Evolutionary conservation across 2,329 filamentous ascomycete genomes (phyloP).

Genomic region (Aspergillus cejpii): DNA sequence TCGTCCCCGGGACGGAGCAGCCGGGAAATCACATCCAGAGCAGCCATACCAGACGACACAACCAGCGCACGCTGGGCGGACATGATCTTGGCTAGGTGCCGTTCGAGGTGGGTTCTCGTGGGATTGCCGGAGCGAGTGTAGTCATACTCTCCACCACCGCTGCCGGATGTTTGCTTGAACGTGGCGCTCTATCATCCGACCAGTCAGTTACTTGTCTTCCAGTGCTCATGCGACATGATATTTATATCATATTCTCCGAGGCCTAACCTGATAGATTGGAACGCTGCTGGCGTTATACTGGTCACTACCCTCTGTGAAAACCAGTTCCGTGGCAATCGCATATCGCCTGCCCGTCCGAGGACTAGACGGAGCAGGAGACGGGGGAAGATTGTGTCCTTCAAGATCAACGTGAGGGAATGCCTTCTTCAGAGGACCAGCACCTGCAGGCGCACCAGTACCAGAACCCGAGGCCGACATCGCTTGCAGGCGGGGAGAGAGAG

Average conservation of each 20-base stretch:
- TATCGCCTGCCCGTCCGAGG: conserved; percentile 82
- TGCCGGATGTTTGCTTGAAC: conserved; percentile 84
- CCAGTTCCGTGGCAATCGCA: conserved; percentile 88
- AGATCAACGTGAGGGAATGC: conserved; percentile 61
- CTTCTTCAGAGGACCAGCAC: conserved; percentile 39
- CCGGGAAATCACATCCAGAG: conserved; percentile 90
- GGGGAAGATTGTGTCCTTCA: conserved; percentile 77
- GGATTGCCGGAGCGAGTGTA: conserved; percentile 98
- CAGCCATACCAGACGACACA: conserved; percentile 95
- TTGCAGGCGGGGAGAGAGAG: conserved; percentile 19
- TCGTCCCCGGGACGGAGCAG: conserved; percentile 88
- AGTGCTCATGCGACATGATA: no score
- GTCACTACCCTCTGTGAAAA: conserved; percentile 92
- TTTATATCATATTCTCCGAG: no score
- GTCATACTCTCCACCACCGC: conserved; percentile 84
- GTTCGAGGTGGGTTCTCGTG: conserved; percentile 89
- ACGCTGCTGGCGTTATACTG: conserved; percentile 96
- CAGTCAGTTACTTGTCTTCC: no score
- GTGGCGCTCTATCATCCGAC: conserved; percentile 63
- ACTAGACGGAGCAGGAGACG: conserved; percentile 87
- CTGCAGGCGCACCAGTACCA: conserved; percentile 16
- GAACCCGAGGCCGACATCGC: conserved; percentile 38
- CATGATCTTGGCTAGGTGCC: conserved; percentile 98
- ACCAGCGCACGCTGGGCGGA: conserved; percentile 83
- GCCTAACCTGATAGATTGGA: conserved; percentile 77